phyloP scores from a whole-genome alignment of 192 early-diverging fungal genomes.

The Cetraspora pellucida region DNA sequence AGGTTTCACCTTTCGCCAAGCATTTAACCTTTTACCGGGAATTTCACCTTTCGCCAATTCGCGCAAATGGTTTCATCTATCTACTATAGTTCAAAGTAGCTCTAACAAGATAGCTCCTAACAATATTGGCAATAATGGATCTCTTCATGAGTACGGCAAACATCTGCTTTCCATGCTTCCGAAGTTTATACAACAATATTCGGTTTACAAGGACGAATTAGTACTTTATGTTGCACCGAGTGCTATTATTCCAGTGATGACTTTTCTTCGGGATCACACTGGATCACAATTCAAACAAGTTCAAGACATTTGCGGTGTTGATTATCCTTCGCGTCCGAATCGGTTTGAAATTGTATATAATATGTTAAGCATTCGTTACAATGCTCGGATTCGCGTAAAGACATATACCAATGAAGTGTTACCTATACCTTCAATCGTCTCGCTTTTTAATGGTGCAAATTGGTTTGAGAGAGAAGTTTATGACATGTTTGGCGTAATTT shows the following conservation, averaged over 20 bases:
- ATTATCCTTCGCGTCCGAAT: slow-evolving; percentile 89
- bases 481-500: slow-evolving; percentile 99
- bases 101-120: background rate
- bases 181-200: slow-evolving; percentile 96
- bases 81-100: too few species aligned
- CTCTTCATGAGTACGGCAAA: slow-evolving; percentile 84
- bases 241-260: slow-evolving; percentile 73
- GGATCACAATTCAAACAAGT: slow-evolving; percentile 91
- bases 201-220: slow-evolving; percentile 97
- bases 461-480: slow-evolving; percentile 99
- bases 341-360: slow-evolving; percentile 98
- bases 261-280: slow-evolving; percentile 93
- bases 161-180: slow-evolving; percentile 85
- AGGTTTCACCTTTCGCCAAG: too few species aligned
- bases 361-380: slow-evolving; percentile 82
- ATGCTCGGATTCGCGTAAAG: slow-evolving; percentile 95
- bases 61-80: too few species aligned
- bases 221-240: slow-evolving; percentile 91
- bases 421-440: slow-evolving; percentile 86
- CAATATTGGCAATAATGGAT: slow-evolving; percentile 28
- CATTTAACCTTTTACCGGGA: too few species aligned
- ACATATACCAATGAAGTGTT: slow-evolving; percentile 91
- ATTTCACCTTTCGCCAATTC: too few species aligned
- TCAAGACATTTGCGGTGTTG: slow-evolving; percentile 86
- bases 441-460: slow-evolving; percentile 82